Evolutionary conservation across 2,329 filamentous ascomycete genomes (phyloP).

Genomic region (Clonostachys rhizophaga): DNA sequence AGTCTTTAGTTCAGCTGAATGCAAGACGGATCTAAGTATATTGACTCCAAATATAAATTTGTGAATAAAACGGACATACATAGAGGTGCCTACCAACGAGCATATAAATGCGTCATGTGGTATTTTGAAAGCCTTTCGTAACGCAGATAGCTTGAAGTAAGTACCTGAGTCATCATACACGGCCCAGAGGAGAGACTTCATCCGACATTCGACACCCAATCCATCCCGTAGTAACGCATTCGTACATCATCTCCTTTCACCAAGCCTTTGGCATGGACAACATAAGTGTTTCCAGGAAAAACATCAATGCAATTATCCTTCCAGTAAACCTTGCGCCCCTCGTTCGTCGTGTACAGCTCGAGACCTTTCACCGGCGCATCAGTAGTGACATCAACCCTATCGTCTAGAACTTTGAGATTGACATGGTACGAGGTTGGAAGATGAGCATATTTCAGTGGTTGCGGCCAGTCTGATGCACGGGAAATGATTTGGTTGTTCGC

Average conservation of each 20-base stretch:
- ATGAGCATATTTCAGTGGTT: neutral
- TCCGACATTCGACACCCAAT: neutral
- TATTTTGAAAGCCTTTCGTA: too few relatives aligned
- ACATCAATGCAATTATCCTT: neutral
- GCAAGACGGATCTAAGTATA: too few relatives aligned
- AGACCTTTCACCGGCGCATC: neutral
- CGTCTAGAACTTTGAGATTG: neutral
- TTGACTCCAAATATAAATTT: too few relatives aligned
- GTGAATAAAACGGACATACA: too few relatives aligned
- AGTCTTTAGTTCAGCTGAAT: too few relatives aligned
- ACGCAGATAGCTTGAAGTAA: too few relatives aligned
- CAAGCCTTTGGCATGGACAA: neutral
- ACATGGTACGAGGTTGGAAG: neutral
- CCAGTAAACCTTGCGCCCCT: neutral
- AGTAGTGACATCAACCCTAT: neutral
- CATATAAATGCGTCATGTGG: too few relatives aligned
- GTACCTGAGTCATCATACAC: too few relatives aligned
- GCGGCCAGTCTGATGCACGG: neutral
- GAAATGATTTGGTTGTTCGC: neutral
- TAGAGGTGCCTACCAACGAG: too few relatives aligned
- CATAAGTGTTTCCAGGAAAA: neutral
- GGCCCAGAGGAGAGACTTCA: too few relatives aligned
- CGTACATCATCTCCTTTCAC: neutral
- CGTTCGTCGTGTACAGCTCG: neutral
- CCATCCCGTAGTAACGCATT: slow-evolving; percentile 1